phyloP scores from a whole-genome alignment of 192 early-diverging fungal genomes.

The Backusella australiensis region DNA sequence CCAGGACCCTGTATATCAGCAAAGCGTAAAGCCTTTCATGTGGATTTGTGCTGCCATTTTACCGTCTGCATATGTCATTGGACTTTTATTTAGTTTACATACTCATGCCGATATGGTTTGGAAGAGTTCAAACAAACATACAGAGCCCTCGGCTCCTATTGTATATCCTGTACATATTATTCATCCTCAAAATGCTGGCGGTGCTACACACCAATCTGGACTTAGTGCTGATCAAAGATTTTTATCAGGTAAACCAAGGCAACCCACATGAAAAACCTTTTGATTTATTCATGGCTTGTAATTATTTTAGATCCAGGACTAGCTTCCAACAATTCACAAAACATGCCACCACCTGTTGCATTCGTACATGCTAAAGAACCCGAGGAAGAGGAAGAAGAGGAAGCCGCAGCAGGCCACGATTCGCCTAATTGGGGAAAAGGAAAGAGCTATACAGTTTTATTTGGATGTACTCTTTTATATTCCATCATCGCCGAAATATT shows the following conservation, averaged over 20 bases:
- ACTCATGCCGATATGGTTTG: slow-evolving; percentile 84
- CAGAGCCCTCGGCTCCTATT: not conserved
- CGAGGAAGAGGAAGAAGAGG: slow-evolving; percentile 62
- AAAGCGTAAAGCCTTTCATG: slow-evolving; percentile 81
- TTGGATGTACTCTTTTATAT: slow-evolving; percentile 82
- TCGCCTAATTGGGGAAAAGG: slow-evolving; percentile 88
- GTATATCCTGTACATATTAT: slow-evolving; percentile 19
- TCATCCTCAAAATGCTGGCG: not conserved
- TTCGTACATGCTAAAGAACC: slow-evolving; percentile 48
- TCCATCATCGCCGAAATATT: slow-evolving; percentile 91
- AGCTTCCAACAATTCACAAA: not conserved
- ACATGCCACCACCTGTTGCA: slow-evolving; percentile 13
- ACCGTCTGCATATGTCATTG: slow-evolving; percentile 82
- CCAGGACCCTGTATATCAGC: slow-evolving; percentile 80
- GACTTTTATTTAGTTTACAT: slow-evolving; percentile 88
- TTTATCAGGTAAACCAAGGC: not conserved
- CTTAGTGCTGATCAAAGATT: not conserved
- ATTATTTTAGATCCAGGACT: not conserved
- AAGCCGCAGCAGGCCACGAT: slow-evolving; percentile 78
- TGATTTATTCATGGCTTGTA: not conserved
- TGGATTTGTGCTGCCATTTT: slow-evolving; percentile 81
- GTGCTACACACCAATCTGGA: not conserved
- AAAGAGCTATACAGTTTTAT: slow-evolving; percentile 75
- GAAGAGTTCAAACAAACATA: slow-evolving; percentile 38
- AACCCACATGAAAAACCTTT: not conserved